Percentiles rank a stretch among this genome's conserved stretches.
Conservation (phyloP, 2,329 filamentous ascomycete species). For the Dissoconium aciculare region DNA sequence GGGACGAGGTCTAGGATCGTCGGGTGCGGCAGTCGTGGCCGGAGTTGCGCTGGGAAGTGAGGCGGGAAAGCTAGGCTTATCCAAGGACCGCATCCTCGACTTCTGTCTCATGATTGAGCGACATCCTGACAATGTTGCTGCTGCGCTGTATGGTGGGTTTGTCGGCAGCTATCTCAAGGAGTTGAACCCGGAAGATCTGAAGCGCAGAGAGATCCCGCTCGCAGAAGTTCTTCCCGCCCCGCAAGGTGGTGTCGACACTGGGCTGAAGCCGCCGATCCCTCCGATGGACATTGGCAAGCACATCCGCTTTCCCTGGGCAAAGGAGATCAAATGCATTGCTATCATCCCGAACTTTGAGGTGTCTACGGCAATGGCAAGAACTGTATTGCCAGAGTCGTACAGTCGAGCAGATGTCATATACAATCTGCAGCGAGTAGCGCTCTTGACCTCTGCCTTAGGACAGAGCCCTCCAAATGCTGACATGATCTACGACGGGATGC, state of each 20-base stretch:
- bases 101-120: conserved; percentile 94
- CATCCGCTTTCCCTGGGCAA: conserved; percentile 86
- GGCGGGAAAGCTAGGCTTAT: conserved; percentile 63
- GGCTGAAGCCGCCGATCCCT: conserved; percentile 72
- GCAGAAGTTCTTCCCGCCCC: conserved; percentile 85
- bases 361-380: conserved; percentile 78
- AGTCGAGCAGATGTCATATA: conserved; percentile 76
- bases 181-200: conserved; percentile 73
- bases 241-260: conserved; percentile 82
- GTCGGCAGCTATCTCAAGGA: conserved; percentile 95
- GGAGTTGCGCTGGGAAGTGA: conserved; percentile 88
- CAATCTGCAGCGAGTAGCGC: conserved; percentile 85
- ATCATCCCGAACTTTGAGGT: conserved; percentile 96
- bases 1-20: conserved; percentile 84
- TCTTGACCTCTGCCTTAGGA: conserved; percentile 78
- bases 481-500: conserved; percentile 95
- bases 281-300: conserved; percentile 87
- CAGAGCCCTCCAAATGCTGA: conserved; percentile 81
- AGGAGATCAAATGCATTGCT: conserved; percentile 89
- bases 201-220: conserved; percentile 81
- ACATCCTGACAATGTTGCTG: conserved; percentile 88
- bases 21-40: conserved; percentile 85
- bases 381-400: conserved; percentile 69
- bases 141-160: conserved; percentile 88
- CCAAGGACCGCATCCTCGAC: conserved; percentile 73